A percentile compares a stretch with the other conserved stretches of the same genome.
Conservation (phyloP, 2,329 filamentous ascomycete genomes). For the Cryphonectria parasitica region DNA sequence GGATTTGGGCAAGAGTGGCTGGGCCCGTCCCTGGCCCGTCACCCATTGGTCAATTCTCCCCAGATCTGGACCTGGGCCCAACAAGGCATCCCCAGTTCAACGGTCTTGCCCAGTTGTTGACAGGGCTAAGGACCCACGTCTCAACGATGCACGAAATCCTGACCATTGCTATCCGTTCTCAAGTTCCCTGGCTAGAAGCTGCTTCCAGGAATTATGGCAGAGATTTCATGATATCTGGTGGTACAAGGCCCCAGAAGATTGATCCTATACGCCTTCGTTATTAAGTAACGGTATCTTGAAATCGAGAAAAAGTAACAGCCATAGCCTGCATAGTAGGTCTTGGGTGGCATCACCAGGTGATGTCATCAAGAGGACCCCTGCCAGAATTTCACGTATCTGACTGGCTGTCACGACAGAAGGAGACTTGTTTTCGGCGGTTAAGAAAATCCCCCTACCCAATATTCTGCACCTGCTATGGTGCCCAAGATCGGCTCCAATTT, state of each 20-base stretch:
- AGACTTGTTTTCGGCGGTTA: neutral
- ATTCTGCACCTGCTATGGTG: neutral
- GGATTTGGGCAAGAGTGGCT: slow-evolving; percentile 21
- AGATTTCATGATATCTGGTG: neutral
- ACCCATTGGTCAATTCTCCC: slow-evolving; percentile 25
- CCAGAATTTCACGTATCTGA: neutral
- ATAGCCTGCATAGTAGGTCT: neutral
- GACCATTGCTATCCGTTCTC: neutral
- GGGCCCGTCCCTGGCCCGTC: slow-evolving; percentile 12
- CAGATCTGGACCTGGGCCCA: slow-evolving; percentile 9
- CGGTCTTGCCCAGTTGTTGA: neutral
- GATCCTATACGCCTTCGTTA: neutral
- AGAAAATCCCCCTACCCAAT: neutral
- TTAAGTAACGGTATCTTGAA: neutral
- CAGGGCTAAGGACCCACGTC: slow-evolving; percentile 17
- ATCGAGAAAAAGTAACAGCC: neutral
- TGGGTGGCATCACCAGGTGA: neutral
- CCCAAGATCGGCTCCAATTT: neutral
- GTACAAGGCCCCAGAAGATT: neutral
- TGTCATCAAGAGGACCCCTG: slow-evolving; percentile 13
- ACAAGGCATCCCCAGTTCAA: slow-evolving; percentile 14
- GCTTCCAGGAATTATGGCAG: neutral
- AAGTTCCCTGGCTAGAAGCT: neutral
- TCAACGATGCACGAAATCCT: neutral
- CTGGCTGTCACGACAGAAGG: neutral